phyloP scores from a whole-genome alignment of 495 filamentous ascomycete genomes.

The Neurospora sp. region DNA sequence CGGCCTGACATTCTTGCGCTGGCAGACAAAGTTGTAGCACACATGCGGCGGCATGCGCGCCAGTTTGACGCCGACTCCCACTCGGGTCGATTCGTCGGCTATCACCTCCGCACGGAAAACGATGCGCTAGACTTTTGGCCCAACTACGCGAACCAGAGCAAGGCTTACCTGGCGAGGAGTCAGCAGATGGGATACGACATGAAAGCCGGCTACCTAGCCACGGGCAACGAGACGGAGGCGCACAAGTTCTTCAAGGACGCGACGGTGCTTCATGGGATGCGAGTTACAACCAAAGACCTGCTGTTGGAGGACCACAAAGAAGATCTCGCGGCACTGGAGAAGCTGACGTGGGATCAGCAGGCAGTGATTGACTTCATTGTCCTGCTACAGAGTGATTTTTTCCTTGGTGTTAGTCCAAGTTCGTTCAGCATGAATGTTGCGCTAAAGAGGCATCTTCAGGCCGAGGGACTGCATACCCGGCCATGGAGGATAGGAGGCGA shows the following conservation, averaged over 20 bases:
- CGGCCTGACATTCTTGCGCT: constrained; percentile 28
- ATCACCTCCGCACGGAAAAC: constrained; percentile 33
- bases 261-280: constrained; percentile 2
- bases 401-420: constrained; percentile 33
- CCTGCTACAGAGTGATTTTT: constrained; percentile 28
- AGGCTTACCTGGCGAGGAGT: constrained; percentile 22
- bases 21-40: constrained; percentile 15
- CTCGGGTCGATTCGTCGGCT: constrained; percentile 16
- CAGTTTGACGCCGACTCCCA: constrained; percentile 10
- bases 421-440: constrained; percentile 37
- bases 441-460: constrained; percentile 28
- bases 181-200: constrained; percentile 12
- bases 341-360: constrained; percentile 36
- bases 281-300: constrained; percentile 27
- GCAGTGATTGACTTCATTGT: constrained; percentile 33
- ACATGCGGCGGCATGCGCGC: constrained; percentile 11
- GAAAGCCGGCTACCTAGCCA: constrained; percentile 29
- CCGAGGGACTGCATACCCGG: constrained; percentile 27
- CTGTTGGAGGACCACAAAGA: constrained; percentile 8
- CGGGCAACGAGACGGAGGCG: constrained; percentile 29
- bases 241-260: constrained; percentile 14
- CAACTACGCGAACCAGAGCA: constrained; percentile 29
- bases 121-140: constrained; percentile 33
- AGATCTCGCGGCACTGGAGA: constrained; percentile 20
- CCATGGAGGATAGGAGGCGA: constrained; percentile 32